These are phyloP conservation scores for Chaetomium strumarium DNA, from an alignment of 2,329 filamentous ascomycete species.

Conservation along the genomic window DNA sequence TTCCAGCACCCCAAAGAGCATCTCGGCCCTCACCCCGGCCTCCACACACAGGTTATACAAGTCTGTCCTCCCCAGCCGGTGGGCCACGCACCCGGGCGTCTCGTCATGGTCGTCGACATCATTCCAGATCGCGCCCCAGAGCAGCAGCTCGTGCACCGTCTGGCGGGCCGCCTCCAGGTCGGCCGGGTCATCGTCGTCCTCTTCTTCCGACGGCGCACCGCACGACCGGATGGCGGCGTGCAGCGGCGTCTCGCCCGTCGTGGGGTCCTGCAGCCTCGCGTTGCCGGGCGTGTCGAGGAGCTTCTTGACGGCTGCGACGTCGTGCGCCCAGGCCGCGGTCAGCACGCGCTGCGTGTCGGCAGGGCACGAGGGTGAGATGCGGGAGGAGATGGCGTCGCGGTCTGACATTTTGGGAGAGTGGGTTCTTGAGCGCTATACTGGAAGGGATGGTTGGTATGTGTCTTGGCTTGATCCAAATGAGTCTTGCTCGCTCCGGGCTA, in stretches of 20 bases:
- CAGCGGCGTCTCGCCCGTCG: constrained; percentile 79
- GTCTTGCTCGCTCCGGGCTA: no score
- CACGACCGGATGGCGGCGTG: constrained; percentile 85
- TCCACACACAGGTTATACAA: constrained; percentile 82
- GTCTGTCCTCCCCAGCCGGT: constrained; percentile 58
- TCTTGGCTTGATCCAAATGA: no score
- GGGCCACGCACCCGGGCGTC: constrained; percentile 85
- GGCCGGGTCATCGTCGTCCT: constrained; percentile 28
- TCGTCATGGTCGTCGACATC: constrained; percentile 81
- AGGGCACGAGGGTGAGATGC: constrained; percentile 50
- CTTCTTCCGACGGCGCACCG: constrained; percentile 34
- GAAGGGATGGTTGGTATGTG: no score
- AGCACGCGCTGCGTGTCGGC: constrained; percentile 46
- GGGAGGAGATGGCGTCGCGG: constrained; percentile 44
- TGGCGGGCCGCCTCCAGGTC: constrained; percentile 57
- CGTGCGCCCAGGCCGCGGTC: constrained; percentile 50
- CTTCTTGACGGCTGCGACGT: constrained; percentile 60
- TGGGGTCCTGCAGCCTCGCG: constrained; percentile 74
- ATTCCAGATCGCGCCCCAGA: constrained; percentile 95
- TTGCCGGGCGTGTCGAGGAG: constrained; percentile 59
- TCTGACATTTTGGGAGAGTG: constrained; percentile 2
- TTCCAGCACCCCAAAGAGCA: constrained; percentile 76
- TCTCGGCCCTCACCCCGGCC: constrained; percentile 83
- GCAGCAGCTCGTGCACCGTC: constrained; percentile 69
- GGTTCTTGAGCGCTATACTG: background rate